Conservation (phyloP, 2,329 filamentous ascomycete genomes). For the Pseudogymnoascus sp. region DNA sequence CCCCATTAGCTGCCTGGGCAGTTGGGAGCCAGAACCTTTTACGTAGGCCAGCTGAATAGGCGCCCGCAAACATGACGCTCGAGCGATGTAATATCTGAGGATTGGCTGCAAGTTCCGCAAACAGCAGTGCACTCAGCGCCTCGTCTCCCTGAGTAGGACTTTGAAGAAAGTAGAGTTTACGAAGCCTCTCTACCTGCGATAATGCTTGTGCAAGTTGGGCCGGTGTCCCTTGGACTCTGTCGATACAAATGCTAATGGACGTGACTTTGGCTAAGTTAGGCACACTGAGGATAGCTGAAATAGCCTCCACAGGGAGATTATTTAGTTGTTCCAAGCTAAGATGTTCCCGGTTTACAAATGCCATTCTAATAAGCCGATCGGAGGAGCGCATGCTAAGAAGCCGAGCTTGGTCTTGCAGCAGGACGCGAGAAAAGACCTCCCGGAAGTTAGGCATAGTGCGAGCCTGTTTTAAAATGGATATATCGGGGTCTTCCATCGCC, state of each 20-base stretch:
- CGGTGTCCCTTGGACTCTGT: conserved; percentile 14
- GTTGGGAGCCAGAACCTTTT: background rate
- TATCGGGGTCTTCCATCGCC: background rate
- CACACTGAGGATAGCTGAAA: background rate
- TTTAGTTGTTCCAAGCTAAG: background rate
- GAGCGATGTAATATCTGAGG: background rate
- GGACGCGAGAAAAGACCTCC: background rate
- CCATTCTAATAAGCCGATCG: background rate
- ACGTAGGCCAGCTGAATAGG: background rate
- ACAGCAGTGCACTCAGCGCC: background rate
- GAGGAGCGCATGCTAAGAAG: background rate
- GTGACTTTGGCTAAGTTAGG: background rate
- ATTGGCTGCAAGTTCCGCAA: background rate
- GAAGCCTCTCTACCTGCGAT: background rate
- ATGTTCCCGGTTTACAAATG: background rate
- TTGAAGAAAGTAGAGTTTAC: conserved; percentile 14
- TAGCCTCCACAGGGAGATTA: background rate
- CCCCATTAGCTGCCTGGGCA: background rate
- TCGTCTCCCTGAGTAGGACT: conserved; percentile 2
- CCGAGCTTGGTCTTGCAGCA: background rate
- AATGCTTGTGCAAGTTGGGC: conserved; percentile 14
- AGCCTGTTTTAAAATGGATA: background rate
- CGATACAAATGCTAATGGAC: conserved; percentile 16
- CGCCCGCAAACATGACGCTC: background rate
- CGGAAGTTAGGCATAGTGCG: background rate